Evolutionary conservation across 1,284 basidiomycete genomes (phyloP), one percentile per base, ranked within the genome.

Genomic region (Veloporphyrellus conicus): DNA sequence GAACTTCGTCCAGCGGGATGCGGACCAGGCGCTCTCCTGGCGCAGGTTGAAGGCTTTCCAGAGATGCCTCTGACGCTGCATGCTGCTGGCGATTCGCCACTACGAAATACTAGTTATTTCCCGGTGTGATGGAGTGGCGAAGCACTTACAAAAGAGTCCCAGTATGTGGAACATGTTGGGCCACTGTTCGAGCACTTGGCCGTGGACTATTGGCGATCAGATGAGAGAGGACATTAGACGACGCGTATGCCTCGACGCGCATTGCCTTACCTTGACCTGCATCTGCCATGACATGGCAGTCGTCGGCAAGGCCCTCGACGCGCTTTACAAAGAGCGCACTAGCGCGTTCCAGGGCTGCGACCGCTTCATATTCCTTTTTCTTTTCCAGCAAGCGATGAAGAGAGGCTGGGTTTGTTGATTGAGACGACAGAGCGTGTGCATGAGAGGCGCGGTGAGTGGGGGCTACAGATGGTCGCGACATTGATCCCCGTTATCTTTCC

Each of bases 151-250:
- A 60, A 86, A 87, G 48, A 82, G 68, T 49, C 70, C 76, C 43
- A 89, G 69, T 45, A 87, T 86, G 50, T 81, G 75, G 59, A 89
- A 88, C 87, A 89, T 89, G 59, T 78, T 79, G 12, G 84, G 82
- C 86, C 87, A 89, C 54, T 89, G 85, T 53, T 81, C 79, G 19
- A 87, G 72, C 1, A 89, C 86, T 58, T 86, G 77, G 10, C 86
- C 86, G 53, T 84, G 82, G 27, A 84, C 85, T 88, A 16, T 16
- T 6, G 10, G 36, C 7, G 31, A 45, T 41, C 49, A 31, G 29
- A 10, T 15, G 29, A 4, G n/a, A 25, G 5, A 18, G 5, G 41
- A 48, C 46, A 41, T 20, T 1, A 15, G 10, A 12, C n/a, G 11
- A 16, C 10, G 23, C 1, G 10, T 27, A 7, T 5, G 23, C 15